These are phyloP conservation scores for Dittrichia graveolens DNA, from an alignment of 129 eudicot species.

Conservation along the genomic window DNA sequence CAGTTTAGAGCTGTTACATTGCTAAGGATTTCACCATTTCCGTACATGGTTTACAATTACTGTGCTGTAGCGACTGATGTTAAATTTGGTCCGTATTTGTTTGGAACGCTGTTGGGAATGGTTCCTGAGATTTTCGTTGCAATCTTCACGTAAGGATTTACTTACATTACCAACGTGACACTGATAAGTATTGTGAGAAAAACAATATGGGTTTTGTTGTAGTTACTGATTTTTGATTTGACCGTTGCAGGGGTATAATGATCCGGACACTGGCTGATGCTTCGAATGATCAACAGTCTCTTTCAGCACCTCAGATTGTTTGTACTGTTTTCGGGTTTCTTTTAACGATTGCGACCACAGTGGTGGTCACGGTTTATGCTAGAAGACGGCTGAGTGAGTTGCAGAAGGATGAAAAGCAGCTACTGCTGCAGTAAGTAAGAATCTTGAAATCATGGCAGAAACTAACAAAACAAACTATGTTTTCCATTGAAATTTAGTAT, in stretches of 20 bases:
- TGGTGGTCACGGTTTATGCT: slow-evolving; percentile 64
- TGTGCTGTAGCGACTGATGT: slow-evolving; percentile 90
- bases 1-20: slow-evolving; percentile 79
- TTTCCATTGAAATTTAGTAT: slow-evolving; percentile 30
- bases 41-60: slow-evolving; percentile 77
- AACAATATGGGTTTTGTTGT: background rate
- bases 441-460: background rate
- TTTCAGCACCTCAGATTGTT: slow-evolving; percentile 62
- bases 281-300: slow-evolving; percentile 54
- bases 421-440: slow-evolving; percentile 45
- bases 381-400: slow-evolving; percentile 67
- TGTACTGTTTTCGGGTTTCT: slow-evolving; percentile 66
- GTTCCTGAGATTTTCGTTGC: slow-evolving; percentile 88
- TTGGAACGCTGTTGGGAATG: slow-evolving; percentile 81
- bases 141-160: slow-evolving; percentile 79
- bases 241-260: slow-evolving; percentile 66
- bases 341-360: slow-evolving; percentile 55
- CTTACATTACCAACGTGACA: background rate
- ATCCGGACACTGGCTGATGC: slow-evolving; percentile 84
- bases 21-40: slow-evolving; percentile 90
- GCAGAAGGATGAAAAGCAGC: slow-evolving; percentile 69
- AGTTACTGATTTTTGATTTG: background rate
- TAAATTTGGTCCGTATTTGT: slow-evolving; percentile 74
- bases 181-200: background rate
- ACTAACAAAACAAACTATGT: slow-evolving; percentile 36